Conservation (phyloP, 2,329 filamentous ascomycete genomes). For the Nemania serpens region DNA sequence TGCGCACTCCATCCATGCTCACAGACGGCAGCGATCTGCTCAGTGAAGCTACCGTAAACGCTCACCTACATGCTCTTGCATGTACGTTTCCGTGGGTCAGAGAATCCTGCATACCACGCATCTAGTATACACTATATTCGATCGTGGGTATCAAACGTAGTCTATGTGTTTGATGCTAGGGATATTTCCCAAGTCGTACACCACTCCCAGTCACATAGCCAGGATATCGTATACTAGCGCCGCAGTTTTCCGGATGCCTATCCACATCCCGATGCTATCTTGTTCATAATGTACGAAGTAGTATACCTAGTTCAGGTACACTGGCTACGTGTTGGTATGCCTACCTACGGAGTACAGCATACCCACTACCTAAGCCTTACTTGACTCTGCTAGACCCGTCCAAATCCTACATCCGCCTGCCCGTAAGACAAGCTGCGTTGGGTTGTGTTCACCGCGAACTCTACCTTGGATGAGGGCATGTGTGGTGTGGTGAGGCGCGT, state of each 20-base stretch:
- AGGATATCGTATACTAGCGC: conserved; percentile 13
- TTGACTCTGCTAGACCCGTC: background rate
- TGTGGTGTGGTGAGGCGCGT: conserved; percentile 2
- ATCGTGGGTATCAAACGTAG: conserved; percentile 4
- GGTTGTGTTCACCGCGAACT: conserved; percentile 14
- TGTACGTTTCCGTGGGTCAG: conserved; percentile 6
- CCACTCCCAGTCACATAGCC: background rate
- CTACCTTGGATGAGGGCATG: conserved; percentile 10
- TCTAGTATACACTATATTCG: background rate
- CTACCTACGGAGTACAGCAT: background rate
- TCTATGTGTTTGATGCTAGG: conserved; percentile 9
- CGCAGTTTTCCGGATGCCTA: background rate
- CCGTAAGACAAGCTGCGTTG: conserved; percentile 10
- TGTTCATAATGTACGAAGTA: background rate
- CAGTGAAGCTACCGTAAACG: conserved; percentile 23
- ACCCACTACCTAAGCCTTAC: background rate
- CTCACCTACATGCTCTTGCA: conserved; percentile 26
- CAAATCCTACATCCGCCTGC: background rate
- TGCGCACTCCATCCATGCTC: conserved; percentile 8
- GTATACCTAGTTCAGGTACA: background rate
- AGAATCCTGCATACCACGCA: conserved; percentile 14
- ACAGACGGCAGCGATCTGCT: conserved; percentile 26
- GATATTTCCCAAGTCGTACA: conserved; percentile 1
- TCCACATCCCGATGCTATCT: background rate
- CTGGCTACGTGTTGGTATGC: background rate